Conservation (phyloP, 805 yeast species). For the Cyberlindnera galapagoensis region DNA sequence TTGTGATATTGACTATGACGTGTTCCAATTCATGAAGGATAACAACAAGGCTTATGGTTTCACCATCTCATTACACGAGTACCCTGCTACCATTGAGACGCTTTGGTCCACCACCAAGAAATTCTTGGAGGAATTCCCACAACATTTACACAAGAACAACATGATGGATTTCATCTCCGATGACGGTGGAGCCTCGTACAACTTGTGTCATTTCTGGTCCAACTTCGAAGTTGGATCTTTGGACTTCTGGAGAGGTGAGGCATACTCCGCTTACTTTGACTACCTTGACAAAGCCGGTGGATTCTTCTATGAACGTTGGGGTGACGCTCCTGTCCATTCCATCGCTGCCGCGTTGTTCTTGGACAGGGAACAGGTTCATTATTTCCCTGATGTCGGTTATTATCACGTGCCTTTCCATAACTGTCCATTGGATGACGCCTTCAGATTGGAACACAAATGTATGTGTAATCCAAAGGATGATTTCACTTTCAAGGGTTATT, state of each 20-base stretch:
- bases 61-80: constrained; percentile 63
- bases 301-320: constrained; percentile 86
- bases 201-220: constrained; percentile 80
- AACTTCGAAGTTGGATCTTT: constrained; percentile 72
- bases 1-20: constrained; percentile 63
- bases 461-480: constrained; percentile 67
- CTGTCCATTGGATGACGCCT: constrained; percentile 64
- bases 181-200: constrained; percentile 62
- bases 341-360: constrained; percentile 63
- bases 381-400: constrained; percentile 73
- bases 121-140: constrained; percentile 38
- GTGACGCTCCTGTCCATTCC: constrained; percentile 87
- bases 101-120: constrained; percentile 55
- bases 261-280: constrained; percentile 58
- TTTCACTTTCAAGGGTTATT: constrained; percentile 75
- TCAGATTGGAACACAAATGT: constrained; percentile 61
- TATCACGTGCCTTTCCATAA: constrained; percentile 72
- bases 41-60: constrained; percentile 61
- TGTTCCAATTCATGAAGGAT: constrained; percentile 54
- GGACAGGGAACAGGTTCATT: constrained; percentile 53
- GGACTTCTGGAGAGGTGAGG: constrained; percentile 57
- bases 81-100: constrained; percentile 52
- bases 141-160: constrained; percentile 38
- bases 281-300: constrained; percentile 67
- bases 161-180: constrained; percentile 58